Conservation (phyloP, 495 filamentous ascomycete genomes). For the Penicillium canescens region DNA sequence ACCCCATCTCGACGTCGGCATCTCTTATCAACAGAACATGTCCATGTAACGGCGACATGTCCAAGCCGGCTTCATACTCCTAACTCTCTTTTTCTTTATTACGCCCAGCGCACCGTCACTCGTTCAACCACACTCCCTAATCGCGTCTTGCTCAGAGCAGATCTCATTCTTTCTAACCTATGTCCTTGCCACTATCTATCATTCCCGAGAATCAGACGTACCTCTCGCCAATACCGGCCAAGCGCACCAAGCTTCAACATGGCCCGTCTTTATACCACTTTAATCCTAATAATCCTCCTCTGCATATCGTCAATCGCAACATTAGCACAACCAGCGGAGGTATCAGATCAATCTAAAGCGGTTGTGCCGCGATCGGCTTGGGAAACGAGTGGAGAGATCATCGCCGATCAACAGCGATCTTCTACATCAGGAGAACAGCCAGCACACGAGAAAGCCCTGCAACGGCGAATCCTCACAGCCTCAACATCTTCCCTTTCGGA, state of each 20-base stretch:
- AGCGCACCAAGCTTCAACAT: constrained; percentile 5
- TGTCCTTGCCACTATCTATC: not conserved
- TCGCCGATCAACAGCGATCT: constrained; percentile 14
- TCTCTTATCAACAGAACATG: too few relatives aligned
- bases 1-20: too few relatives aligned
- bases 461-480: constrained; percentile 24
- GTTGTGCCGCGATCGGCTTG: constrained; percentile 16
- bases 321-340: constrained; percentile 7
- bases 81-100: too few relatives aligned
- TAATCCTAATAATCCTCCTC: constrained; percentile 29
- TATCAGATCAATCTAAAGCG: not conserved
- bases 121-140: too few relatives aligned
- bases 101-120: too few relatives aligned
- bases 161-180: constrained; percentile 2
- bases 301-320: constrained; percentile 16
- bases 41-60: too few relatives aligned
- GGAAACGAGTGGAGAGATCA: constrained; percentile 21
- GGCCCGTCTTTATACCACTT: constrained; percentile 10
- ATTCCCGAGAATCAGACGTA: not conserved
- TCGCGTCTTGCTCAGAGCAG: too few relatives aligned
- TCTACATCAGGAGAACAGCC: not conserved
- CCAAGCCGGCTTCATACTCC: too few relatives aligned
- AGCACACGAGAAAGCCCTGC: not conserved
- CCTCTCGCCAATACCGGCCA: constrained; percentile 6
- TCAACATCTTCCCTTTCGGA: constrained; percentile 23